phyloP scores from a whole-genome alignment of 371 early-diverging fungal species.

The Fennellomyces sp. region DNA sequence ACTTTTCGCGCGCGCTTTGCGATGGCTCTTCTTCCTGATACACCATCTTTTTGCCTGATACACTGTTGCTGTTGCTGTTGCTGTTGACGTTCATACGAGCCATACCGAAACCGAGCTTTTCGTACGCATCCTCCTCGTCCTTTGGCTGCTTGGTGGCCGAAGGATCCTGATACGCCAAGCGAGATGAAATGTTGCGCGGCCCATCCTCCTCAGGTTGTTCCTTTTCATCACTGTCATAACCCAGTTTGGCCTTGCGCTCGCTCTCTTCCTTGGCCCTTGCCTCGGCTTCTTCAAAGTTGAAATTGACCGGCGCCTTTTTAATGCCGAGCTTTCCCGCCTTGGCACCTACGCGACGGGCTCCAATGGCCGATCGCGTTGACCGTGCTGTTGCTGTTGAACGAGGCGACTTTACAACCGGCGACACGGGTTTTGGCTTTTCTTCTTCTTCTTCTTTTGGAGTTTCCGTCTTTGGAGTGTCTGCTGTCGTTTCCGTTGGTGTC shows the following conservation, averaged over 20 bases:
- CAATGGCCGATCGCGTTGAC: conserved; percentile 27
- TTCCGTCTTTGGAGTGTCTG: conserved; percentile 11
- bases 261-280: conserved; percentile 87
- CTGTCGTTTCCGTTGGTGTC: conserved; percentile 9
- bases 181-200: conserved; percentile 24
- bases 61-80: conserved; percentile 7
- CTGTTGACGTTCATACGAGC: conserved; percentile 46
- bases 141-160: conserved; percentile 72
- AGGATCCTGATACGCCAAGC: conserved; percentile 25
- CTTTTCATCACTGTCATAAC: conserved; percentile 74
- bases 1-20: conserved; percentile 63
- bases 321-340: conserved; percentile 83
- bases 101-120: conserved; percentile 85
- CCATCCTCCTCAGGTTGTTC: conserved; percentile 13
- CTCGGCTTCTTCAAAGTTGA: conserved; percentile 93
- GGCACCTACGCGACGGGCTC: conserved; percentile 38
- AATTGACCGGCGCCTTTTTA: conserved; percentile 74
- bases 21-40: conserved; percentile 10
- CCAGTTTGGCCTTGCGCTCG: conserved; percentile 72
- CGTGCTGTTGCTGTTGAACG: conserved; percentile 14
- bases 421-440: too few species aligned
- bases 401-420: too few species aligned
- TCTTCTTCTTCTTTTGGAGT: too few species aligned
- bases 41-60: conserved; percentile 3
- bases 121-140: conserved; percentile 61